Evolutionary conservation across 2,329 filamentous ascomycete species (phyloP).

Genomic region (Neopestalotiopsis sp.): DNA sequence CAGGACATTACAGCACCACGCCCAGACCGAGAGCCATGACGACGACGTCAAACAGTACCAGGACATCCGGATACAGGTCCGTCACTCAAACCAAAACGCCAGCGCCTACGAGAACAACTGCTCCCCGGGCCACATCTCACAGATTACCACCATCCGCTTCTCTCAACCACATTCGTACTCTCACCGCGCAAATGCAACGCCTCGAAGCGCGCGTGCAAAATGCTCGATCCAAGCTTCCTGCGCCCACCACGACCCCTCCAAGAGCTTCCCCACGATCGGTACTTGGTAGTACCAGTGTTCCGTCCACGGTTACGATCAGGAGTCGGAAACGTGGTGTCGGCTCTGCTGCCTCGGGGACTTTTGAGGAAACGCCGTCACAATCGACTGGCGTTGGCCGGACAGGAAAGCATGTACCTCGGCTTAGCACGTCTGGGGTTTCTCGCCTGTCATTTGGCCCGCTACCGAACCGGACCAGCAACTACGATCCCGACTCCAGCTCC

Average conservation of each 20-base stretch:
- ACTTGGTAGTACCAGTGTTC: slow-evolving; percentile 47
- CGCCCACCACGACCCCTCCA: slow-evolving; percentile 78
- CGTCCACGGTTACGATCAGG: slow-evolving; percentile 67
- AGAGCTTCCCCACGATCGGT: slow-evolving; percentile 74
- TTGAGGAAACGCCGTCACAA: slow-evolving; percentile 57
- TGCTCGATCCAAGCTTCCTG: slow-evolving; percentile 88
- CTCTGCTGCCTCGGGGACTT: slow-evolving; percentile 54
- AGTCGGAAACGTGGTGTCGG: slow-evolving; percentile 72
- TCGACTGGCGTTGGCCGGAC: slow-evolving; percentile 44
- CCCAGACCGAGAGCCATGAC: slow-evolving; percentile 53
- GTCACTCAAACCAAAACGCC: slow-evolving; percentile 52
- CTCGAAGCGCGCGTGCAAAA: slow-evolving; percentile 93
- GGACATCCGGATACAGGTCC: slow-evolving; percentile 46
- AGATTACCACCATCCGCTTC: slow-evolving; percentile 68
- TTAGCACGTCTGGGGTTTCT: slow-evolving; percentile 67
- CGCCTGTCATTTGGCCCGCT: slow-evolving; percentile 68
- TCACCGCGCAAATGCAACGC: slow-evolving; percentile 97
- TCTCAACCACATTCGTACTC: slow-evolving; percentile 87
- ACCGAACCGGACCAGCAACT: slow-evolving; percentile 54
- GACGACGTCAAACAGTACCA: slow-evolving; percentile 40
- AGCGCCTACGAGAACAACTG: slow-evolving; percentile 52
- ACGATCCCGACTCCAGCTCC: slow-evolving; percentile 45
- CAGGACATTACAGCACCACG: slow-evolving; percentile 54
- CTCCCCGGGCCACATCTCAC: slow-evolving; percentile 50
- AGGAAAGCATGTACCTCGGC: slow-evolving; percentile 58